Conservation (phyloP, 1,139 yeast species). For the Hemisphaericaspora xylofermentans region DNA sequence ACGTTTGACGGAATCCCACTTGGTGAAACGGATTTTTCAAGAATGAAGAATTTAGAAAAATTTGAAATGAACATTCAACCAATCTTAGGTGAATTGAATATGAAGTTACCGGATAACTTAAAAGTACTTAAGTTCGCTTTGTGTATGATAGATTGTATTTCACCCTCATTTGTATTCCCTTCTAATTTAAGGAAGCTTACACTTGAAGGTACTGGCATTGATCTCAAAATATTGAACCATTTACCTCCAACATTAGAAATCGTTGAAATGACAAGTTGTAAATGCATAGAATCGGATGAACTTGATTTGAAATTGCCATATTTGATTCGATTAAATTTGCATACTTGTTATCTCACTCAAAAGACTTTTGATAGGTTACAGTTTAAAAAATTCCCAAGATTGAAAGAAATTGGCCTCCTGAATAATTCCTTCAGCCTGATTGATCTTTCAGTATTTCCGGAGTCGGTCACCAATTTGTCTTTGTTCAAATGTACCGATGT, state of each 20-base stretch:
- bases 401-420: conserved; percentile 2
- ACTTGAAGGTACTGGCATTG: background rate
- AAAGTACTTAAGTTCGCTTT: conserved; percentile 1
- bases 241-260: conserved; percentile 2
- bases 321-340: background rate
- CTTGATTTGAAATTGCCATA: conserved; percentile 2
- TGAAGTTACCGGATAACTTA: conserved; percentile 3
- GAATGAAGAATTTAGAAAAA: conserved; percentile 1
- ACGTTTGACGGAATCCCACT: conserved; percentile 3
- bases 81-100: conserved; percentile 4
- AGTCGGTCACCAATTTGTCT: background rate
- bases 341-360: conserved; percentile 1
- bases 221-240: conserved; percentile 2
- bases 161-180: conserved; percentile 1
- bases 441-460: conserved; percentile 4
- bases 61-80: conserved; percentile 4
- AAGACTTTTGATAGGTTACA: conserved; percentile 1
- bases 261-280: conserved; percentile 1
- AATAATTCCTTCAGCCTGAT: background rate
- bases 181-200: background rate
- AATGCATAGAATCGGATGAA: background rate
- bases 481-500: background rate
- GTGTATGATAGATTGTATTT: conserved; percentile 1
- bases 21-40: conserved; percentile 2
- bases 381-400: conserved; percentile 1